phyloP scores from a whole-genome alignment of 1,139 yeast genomes.

The Candida mesenterica region DNA sequence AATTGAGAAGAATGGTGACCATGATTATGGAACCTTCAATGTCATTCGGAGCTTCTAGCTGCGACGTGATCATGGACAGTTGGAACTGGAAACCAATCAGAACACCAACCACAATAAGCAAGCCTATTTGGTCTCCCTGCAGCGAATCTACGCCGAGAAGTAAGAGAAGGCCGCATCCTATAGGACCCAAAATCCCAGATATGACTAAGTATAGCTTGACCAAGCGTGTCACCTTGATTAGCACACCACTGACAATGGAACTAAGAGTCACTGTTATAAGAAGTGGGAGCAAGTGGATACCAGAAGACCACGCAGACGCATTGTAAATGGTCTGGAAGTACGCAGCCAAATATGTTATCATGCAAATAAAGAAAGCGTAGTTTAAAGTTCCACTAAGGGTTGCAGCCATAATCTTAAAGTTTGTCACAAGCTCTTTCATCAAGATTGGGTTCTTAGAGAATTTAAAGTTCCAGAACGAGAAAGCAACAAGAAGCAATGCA shows the following conservation, averaged over 20 bases:
- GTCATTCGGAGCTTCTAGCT: constrained; percentile 52
- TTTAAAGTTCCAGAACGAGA: constrained; percentile 48
- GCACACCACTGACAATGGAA: constrained; percentile 45
- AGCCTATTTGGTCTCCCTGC: constrained; percentile 46
- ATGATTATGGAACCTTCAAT: constrained; percentile 50
- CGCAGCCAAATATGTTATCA: constrained; percentile 46
- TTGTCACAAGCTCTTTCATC: constrained; percentile 38
- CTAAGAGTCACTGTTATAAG: constrained; percentile 51
- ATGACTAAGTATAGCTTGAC: constrained; percentile 48
- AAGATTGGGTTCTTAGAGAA: constrained; percentile 47
- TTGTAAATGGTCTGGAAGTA: constrained; percentile 55
- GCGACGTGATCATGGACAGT: constrained; percentile 50
- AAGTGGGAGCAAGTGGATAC: constrained; percentile 55
- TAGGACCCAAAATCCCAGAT: constrained; percentile 42
- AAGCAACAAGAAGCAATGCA: constrained; percentile 38
- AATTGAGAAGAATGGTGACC: constrained; percentile 48
- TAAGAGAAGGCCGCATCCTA: constrained; percentile 54
- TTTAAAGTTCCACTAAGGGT: constrained; percentile 35
- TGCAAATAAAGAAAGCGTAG: constrained; percentile 46
- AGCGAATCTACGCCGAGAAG: constrained; percentile 38
- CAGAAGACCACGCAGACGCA: constrained; percentile 54
- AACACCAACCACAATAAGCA: constrained; percentile 52
- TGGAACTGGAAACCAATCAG: constrained; percentile 57
- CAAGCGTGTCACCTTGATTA: constrained; percentile 44
- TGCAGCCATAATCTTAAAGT: constrained; percentile 39